phyloP scores from a whole-genome alignment of 192 early-diverging fungal species.

The Dissophora ornata region DNA sequence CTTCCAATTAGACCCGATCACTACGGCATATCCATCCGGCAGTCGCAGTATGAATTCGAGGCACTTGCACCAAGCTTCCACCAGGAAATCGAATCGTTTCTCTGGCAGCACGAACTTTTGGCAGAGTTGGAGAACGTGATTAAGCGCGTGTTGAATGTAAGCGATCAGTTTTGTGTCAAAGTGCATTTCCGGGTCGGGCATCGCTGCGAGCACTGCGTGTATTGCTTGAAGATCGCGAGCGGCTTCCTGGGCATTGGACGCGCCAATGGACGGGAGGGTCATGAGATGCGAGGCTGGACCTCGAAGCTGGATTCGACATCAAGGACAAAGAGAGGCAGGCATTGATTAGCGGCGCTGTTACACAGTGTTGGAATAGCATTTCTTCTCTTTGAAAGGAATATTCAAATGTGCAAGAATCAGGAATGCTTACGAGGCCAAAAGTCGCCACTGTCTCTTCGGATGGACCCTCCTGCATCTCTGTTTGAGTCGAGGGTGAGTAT shows the following conservation, averaged over 20 bases:
- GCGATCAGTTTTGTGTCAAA: slow-evolving; percentile 28
- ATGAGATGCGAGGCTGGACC: slow-evolving; percentile 19
- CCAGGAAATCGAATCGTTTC: slow-evolving; percentile 41
- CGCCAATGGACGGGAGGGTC: slow-evolving; percentile 11
- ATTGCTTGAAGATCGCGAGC: slow-evolving; percentile 7
- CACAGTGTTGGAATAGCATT: no score
- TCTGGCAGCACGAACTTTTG: slow-evolving; percentile 18
- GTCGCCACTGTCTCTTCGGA: slow-evolving; percentile 21
- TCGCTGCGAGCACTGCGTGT: slow-evolving; percentile 3
- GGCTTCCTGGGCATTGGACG: slow-evolving; percentile 21
- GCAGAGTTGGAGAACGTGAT: slow-evolving; percentile 25
- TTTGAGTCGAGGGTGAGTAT: no score
- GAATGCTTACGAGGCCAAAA: slow-evolving; percentile 13
- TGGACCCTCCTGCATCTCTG: slow-evolving; percentile 3
- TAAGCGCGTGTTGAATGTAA: slow-evolving; percentile 28
- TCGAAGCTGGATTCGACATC: slow-evolving; percentile 5
- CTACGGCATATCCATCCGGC: slow-evolving; percentile 28
- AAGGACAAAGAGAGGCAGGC: not conserved
- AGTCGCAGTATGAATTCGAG: slow-evolving; percentile 29
- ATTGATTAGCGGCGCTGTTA: not conserved
- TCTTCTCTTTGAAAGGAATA: not conserved
- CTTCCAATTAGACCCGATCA: slow-evolving; percentile 20
- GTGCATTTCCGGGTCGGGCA: slow-evolving; percentile 33
- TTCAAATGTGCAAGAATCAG: not conserved
- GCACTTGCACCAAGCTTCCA: slow-evolving; percentile 38